Evolutionary conservation across 2,329 filamentous ascomycete genomes (phyloP).

Genomic region (Dactylonectria macrodidyma): DNA sequence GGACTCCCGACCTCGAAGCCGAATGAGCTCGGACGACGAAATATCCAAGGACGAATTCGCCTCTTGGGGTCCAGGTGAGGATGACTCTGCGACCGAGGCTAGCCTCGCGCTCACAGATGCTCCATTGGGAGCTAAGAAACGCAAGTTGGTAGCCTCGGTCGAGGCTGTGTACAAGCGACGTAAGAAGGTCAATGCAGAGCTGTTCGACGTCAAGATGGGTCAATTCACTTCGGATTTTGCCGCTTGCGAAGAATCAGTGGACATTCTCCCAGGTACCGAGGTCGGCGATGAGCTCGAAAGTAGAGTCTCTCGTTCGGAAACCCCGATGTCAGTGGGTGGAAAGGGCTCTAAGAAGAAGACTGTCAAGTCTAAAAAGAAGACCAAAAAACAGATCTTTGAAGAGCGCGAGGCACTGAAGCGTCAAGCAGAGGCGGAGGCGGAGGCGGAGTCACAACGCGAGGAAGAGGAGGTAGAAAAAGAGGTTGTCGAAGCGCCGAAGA

Average conservation of each 20-base stretch:
- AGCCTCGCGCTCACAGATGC: conserved; percentile 77
- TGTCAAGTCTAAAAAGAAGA: conserved; percentile 78
- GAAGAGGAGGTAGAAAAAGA: conserved; percentile 60
- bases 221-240: conserved; percentile 66
- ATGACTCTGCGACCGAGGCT: conserved; percentile 80
- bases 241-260: conserved; percentile 63
- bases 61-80: conserved; percentile 66
- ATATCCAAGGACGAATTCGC: conserved; percentile 65
- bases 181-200: conserved; percentile 84
- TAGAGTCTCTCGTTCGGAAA: conserved; percentile 62
- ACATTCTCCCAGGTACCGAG: conserved; percentile 65
- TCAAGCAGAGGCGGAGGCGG: conserved; percentile 67
- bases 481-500: conserved; percentile 33
- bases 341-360: conserved; percentile 71
- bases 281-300: conserved; percentile 58
- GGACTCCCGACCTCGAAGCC: conserved; percentile 86
- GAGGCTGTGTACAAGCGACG: conserved; percentile 82
- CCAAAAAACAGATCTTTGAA: conserved; percentile 83
- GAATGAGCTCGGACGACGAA: conserved; percentile 75
- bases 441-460: conserved; percentile 57
- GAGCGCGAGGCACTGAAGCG: conserved; percentile 75
- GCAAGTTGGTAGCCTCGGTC: conserved; percentile 78
- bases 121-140: conserved; percentile 72
- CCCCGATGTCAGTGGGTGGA: conserved; percentile 57
- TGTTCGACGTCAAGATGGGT: conserved; percentile 76